These are phyloP conservation scores for Alternaria tenuissima DNA, from an alignment of 2,329 filamentous ascomycete species.

Conservation along the genomic window DNA sequence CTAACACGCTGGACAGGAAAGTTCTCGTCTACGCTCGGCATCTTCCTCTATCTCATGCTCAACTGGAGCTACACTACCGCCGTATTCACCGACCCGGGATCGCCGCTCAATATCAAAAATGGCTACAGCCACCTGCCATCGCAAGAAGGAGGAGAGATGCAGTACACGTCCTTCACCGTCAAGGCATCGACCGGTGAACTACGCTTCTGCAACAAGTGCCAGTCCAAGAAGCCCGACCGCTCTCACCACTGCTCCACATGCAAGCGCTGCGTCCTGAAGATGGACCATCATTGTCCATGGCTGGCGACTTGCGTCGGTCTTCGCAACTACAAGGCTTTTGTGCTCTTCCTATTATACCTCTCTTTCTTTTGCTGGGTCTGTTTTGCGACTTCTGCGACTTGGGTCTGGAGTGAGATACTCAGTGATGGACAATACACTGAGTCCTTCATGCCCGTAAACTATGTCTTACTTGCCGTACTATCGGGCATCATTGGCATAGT, in stretches of 20 bases:
- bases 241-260: slow-evolving; percentile 97
- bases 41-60: slow-evolving; percentile 78
- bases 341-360: slow-evolving; percentile 91
- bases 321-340: slow-evolving; percentile 93
- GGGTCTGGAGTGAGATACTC: slow-evolving; percentile 87
- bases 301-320: slow-evolving; percentile 94
- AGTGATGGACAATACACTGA: slow-evolving; percentile 75
- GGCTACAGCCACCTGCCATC: slow-evolving; percentile 85
- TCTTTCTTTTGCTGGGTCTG: slow-evolving; percentile 83
- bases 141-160: slow-evolving; percentile 62
- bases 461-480: slow-evolving; percentile 85
- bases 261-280: slow-evolving; percentile 93
- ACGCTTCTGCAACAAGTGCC: slow-evolving; percentile 97
- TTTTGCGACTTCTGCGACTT: slow-evolving; percentile 78
- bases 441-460: slow-evolving; percentile 85
- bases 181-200: slow-evolving; percentile 82
- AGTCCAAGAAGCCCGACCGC: slow-evolving; percentile 91
- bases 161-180: slow-evolving; percentile 82
- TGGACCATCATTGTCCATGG: slow-evolving; percentile 99
- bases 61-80: slow-evolving; percentile 92
- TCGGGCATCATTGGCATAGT: slow-evolving; percentile 92
- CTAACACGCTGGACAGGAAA: slow-evolving; percentile 47
- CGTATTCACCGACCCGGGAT: slow-evolving; percentile 90
- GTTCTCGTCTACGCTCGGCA: slow-evolving; percentile 67
- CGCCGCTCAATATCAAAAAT: slow-evolving; percentile 58